phyloP scores from a whole-genome alignment of 768 basidiomycete genomes.

The Pisolithus tinctorius region DNA sequence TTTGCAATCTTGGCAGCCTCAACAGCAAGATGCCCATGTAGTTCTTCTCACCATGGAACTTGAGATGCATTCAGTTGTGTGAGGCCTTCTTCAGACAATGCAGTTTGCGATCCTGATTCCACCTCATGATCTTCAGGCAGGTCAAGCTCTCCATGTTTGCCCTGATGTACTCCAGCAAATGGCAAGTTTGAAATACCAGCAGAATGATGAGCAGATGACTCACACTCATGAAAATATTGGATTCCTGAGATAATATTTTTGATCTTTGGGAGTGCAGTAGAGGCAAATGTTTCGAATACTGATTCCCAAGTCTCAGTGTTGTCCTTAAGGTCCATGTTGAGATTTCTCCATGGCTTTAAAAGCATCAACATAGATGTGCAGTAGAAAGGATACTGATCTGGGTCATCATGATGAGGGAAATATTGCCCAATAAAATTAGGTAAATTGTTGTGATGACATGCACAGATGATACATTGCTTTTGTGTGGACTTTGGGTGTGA shows the following conservation, averaged over 20 bases:
- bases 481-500: conserved; percentile 5
- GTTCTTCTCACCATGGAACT: neutral
- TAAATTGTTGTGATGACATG: conserved; percentile 26
- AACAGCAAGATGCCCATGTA: neutral
- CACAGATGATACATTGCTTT: conserved; percentile 14
- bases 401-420: conserved; percentile 27
- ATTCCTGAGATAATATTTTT: conserved; percentile 21
- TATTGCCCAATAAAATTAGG: conserved; percentile 29
- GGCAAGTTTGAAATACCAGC: no score
- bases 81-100: neutral
- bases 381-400: conserved; percentile 21
- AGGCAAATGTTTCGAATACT: conserved; percentile 15
- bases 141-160: no score
- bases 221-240: conserved; percentile 29
- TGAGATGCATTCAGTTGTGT: neutral
- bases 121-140: neutral
- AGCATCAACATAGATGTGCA: conserved; percentile 30
- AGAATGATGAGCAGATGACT: neutral
- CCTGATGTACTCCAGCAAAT: no score
- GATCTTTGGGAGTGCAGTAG: neutral
- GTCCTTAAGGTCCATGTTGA: conserved; percentile 20
- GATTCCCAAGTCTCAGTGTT: conserved; percentile 13
- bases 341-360: conserved; percentile 29
- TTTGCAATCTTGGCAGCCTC: neutral
- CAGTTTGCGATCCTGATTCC: no score